Base-by-base conservation (phyloP, 495 filamentous ascomycete genomes). In the Hyphodiscus hymeniophilus region DNA sequence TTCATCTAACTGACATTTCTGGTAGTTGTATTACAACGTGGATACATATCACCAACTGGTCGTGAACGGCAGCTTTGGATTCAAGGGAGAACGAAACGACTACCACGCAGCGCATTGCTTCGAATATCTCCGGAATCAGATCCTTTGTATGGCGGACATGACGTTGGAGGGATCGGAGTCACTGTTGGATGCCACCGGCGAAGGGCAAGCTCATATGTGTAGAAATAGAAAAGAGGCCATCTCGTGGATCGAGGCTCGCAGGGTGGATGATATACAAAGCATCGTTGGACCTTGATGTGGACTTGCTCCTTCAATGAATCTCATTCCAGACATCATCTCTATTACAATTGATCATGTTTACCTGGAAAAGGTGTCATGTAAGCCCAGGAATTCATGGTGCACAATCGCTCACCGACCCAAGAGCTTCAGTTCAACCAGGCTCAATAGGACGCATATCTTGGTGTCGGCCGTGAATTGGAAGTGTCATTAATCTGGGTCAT, bases 101-200 rank as follows among this genome's bases (percentile, higher is more conserved):
- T 48, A 57, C 22, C 60, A 63, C 32, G 60, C 60, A 6, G 50
- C 52, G 7, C 59, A 63, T 34, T 63, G 60, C 33, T 63, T 63
- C 23, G 60, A 63, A 47, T 63, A 63, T 50, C 38, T 63, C 1
- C 49, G 60, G 10, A 61, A 56, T 33, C 54, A 51, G 35, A 59
- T 63, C 10, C 42, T 63, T 3, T 63, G 60, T 44, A 59, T 52
- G 45, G 28, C 48, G 2, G 60, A 63, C 46, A 63, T 63, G 60
- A 63, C 60, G 17, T 40, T 63, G 34, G 60, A 63, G 28, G 60
- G 60, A 17, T 46, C 39, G 1, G 40, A 56, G 46, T 52, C 45
- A 16, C 49, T 48, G 20, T 28, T 57, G 16, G 51, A 52, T 53
- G 55, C 50, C 3, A 59, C 45, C 24, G 58, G 54, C 8, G 39